A percentile compares a stretch with the other conserved stretches of the same genome.
Evolutionary conservation across 2,329 filamentous ascomycete genomes (phyloP).

Genomic region (Nannizziopsis arthrosporioides): DNA sequence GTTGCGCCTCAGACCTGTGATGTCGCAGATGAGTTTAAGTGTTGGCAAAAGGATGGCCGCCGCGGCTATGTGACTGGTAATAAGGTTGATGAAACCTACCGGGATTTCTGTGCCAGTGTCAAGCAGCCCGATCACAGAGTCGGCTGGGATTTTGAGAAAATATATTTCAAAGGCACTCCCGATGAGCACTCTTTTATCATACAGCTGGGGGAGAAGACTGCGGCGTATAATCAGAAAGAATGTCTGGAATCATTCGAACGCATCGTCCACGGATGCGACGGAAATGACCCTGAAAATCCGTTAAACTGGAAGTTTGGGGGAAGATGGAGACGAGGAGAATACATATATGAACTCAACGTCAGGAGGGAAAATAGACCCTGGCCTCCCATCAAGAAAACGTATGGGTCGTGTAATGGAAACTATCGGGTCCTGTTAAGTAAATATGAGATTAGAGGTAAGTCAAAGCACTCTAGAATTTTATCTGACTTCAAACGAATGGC

Average conservation of each 20-base stretch:
- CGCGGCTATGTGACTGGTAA: constrained; percentile 17
- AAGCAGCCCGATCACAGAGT: constrained; percentile 9
- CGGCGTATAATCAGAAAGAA: constrained; percentile 10
- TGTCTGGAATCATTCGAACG: constrained; percentile 12
- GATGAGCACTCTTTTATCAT: constrained; percentile 20
- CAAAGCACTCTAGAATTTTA: neutral
- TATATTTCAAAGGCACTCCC: constrained; percentile 22
- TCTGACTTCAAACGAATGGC: neutral
- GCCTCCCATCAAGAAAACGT: constrained; percentile 17
- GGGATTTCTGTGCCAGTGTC: constrained; percentile 22
- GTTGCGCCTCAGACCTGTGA: constrained; percentile 12
- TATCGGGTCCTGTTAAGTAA: constrained; percentile 16
- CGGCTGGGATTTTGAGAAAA: constrained; percentile 17
- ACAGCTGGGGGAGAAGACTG: constrained; percentile 10
- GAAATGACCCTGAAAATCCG: constrained; percentile 19
- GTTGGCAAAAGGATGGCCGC: constrained; percentile 19
- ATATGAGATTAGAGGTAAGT: constrained; percentile 16
- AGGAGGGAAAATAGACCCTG: constrained; percentile 17
- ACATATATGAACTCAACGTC: constrained; percentile 19
- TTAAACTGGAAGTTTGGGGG: constrained; percentile 26
- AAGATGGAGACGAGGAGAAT: constrained; percentile 17
- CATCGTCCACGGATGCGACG: constrained; percentile 24
- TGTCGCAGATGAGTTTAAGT: constrained; percentile 19
- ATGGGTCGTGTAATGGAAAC: constrained; percentile 18
- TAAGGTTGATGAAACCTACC: constrained; percentile 19